Conservation (phyloP, 306 rosid species). For the Spatholobus suberectus region DNA sequence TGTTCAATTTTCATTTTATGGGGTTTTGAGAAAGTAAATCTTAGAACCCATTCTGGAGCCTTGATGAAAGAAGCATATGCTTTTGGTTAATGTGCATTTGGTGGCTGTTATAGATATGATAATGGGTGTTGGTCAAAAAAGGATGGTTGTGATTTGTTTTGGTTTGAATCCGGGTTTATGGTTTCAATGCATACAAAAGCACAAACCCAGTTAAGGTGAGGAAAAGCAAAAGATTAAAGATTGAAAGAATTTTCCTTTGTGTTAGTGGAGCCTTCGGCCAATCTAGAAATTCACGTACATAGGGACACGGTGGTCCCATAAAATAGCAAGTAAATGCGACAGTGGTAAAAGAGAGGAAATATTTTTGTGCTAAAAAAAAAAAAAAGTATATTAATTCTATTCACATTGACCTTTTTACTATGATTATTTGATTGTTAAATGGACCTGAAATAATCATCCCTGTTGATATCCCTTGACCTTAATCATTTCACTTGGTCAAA, state of each 20-base stretch:
- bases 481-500: constrained; percentile 22
- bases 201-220: constrained; percentile 36
- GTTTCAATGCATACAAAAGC: constrained; percentile 77
- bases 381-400: constrained; percentile 14
- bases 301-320: constrained; percentile 45
- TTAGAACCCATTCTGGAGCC: constrained; percentile 50
- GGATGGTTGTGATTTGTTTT: constrained; percentile 42
- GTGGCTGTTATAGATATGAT: constrained; percentile 31
- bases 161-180: constrained; percentile 47
- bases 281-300: constrained; percentile 59
- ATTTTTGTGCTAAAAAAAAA: constrained; percentile 19
- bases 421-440: constrained; percentile 33
- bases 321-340: constrained; percentile 41
- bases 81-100: constrained; percentile 48
- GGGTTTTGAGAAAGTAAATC: constrained; percentile 71
- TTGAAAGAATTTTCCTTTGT: constrained; percentile 55
- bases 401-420: constrained; percentile 13
- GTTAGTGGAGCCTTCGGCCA: constrained; percentile 63
- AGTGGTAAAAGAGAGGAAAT: constrained; percentile 26
- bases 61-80: constrained; percentile 38
- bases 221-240: constrained; percentile 54
- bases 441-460: constrained; percentile 32
- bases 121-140: constrained; percentile 53
- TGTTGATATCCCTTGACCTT: neutral
- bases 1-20: constrained; percentile 45